A percentile compares a stretch with the other conserved stretches of the same genome.
phyloP scores from a whole-genome alignment of 2,329 filamentous ascomycete species.

The Calonectria pauciramosa region DNA sequence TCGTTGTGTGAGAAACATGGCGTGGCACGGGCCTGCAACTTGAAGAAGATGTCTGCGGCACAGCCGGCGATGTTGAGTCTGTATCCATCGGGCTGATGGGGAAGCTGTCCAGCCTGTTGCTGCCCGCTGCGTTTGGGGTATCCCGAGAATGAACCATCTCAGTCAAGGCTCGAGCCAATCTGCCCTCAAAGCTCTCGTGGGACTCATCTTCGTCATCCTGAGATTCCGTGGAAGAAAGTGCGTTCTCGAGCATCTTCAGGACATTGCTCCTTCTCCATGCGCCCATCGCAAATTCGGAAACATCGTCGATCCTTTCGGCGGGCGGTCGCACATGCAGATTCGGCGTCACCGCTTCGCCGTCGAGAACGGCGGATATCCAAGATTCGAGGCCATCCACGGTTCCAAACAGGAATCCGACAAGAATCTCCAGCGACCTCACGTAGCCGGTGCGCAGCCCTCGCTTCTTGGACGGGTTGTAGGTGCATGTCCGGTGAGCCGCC shows the following conservation, averaged over 20 bases:
- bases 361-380: constrained; percentile 19
- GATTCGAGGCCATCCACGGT: constrained; percentile 19
- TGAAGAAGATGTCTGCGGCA: not conserved
- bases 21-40: not conserved
- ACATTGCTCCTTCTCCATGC: constrained; percentile 18
- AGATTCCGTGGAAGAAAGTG: not conserved
- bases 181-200: constrained; percentile 10
- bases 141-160: not conserved
- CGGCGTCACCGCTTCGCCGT: not conserved
- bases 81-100: constrained; percentile 11
- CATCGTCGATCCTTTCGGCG: not conserved
- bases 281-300: constrained; percentile 3
- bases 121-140: not conserved
- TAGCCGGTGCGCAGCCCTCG: constrained; percentile 30
- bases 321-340: not conserved
- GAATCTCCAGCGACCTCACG: constrained; percentile 28
- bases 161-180: constrained; percentile 8
- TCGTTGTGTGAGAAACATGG: not conserved
- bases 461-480: constrained; percentile 28
- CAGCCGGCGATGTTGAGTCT: constrained; percentile 1
- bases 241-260: constrained; percentile 4
- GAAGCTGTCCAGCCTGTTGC: not conserved
- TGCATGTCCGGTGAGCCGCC: constrained; percentile 6
- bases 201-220: constrained; percentile 24
- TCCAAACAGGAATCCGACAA: constrained; percentile 18